Percentiles rank a stretch among this genome's conserved stretches.
Conservation (phyloP, 768 basidiomycete species). For the Punctularia strigosozonata region DNA sequence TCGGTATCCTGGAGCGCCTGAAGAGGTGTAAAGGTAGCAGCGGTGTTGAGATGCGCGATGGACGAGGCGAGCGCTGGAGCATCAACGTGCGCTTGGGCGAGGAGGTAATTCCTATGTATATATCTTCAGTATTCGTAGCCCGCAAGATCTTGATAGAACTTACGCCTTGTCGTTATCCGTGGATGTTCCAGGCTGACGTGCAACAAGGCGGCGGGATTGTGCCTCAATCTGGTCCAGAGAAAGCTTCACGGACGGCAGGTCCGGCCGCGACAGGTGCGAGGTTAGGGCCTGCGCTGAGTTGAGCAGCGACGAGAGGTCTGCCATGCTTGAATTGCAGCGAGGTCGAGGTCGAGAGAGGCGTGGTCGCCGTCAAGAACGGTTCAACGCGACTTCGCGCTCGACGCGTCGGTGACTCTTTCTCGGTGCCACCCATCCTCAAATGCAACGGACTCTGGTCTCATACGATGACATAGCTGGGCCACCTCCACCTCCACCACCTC, state of each 20-base stretch:
- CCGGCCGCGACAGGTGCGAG: constrained; percentile 64
- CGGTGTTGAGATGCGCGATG: constrained; percentile 73
- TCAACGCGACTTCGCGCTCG: too few relatives aligned
- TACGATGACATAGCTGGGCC: constrained; percentile 53
- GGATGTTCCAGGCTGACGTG: constrained; percentile 51
- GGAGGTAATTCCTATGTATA: constrained; percentile 64
- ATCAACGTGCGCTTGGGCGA: constrained; percentile 91
- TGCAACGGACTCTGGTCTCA: constrained; percentile 43
- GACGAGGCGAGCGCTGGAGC: constrained; percentile 76
- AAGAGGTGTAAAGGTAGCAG: constrained; percentile 78
- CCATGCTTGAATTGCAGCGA: background rate
- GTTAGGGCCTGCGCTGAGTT: constrained; percentile 64
- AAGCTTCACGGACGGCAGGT: constrained; percentile 80
- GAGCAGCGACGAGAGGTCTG: constrained; percentile 62
- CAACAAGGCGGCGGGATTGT: constrained; percentile 76
- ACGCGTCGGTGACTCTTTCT: too few relatives aligned
- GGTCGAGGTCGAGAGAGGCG: background rate
- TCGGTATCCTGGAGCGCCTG: constrained; percentile 92
- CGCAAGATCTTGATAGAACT: constrained; percentile 17
- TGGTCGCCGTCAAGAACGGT: too few relatives aligned
- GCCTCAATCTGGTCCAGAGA: constrained; percentile 93
- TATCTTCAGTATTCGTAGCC: constrained; percentile 5
- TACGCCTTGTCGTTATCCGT: constrained; percentile 68
- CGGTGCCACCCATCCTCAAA: too few relatives aligned
- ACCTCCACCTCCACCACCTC: constrained; percentile 10